Percentiles rank a stretch among this genome's conserved stretches.
Conservation (phyloP, 2,329 filamentous ascomycete species). For the Apiospora hydei region DNA sequence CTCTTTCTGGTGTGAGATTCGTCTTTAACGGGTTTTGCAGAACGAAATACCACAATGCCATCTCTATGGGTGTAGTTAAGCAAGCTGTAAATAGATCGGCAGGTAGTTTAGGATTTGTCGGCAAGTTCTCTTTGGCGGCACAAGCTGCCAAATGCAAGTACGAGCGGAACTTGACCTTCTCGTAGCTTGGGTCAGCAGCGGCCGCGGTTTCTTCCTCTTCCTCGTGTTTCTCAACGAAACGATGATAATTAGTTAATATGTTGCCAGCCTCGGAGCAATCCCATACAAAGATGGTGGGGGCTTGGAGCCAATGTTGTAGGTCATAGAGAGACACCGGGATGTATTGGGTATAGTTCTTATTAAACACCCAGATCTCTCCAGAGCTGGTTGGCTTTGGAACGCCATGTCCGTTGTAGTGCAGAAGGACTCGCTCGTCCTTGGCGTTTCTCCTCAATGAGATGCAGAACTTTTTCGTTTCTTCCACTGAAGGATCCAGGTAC, state of each 20-base stretch:
- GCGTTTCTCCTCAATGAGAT: conserved; percentile 88
- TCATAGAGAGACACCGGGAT: conserved; percentile 97
- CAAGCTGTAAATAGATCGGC: conserved; percentile 97
- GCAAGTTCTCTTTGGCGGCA: conserved; percentile 87
- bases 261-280: conserved; percentile 97
- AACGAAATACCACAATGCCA: conserved; percentile 96
- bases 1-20: conserved; percentile 78
- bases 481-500: conserved; percentile 93
- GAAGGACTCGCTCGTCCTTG: conserved; percentile 94
- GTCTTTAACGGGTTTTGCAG: conserved; percentile 82
- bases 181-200: conserved; percentile 81
- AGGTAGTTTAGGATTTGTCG: conserved; percentile 91
- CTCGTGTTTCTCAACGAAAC: conserved; percentile 94
- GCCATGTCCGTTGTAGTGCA: conserved; percentile 98
- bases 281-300: conserved; percentile 95
- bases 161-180: conserved; percentile 73
- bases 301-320: conserved; percentile 92
- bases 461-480: conserved; percentile 97
- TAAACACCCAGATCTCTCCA: conserved; percentile 99
- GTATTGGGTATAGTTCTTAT: conserved; percentile 98
- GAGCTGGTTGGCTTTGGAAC: conserved; percentile 95
- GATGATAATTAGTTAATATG: conserved; percentile 93
- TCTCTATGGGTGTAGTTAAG: conserved; percentile 95
- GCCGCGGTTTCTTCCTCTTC: conserved; percentile 82
- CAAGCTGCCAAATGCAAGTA: conserved; percentile 94